Conservation (phyloP, 169 alveolate genomes). For the Babesia ovata region DNA sequence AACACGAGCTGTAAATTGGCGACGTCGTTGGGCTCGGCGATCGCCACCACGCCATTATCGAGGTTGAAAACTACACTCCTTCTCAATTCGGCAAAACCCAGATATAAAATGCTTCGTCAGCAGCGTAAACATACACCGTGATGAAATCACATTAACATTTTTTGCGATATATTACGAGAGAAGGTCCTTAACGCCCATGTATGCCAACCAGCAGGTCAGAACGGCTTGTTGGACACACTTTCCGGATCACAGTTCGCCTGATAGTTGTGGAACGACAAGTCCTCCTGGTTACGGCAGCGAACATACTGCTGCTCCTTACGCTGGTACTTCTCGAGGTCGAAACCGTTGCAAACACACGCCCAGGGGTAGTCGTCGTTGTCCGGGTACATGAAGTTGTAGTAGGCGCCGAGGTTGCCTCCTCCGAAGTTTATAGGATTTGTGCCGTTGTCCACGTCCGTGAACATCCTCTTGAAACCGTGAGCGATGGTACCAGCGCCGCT, state of each 20-base stretch:
- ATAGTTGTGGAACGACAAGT: conserved; percentile 71
- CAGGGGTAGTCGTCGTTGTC: conserved; percentile 82
- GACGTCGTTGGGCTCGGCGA: no score
- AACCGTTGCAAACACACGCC: conserved; percentile 78
- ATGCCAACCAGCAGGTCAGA: neutral
- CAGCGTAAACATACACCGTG: no score
- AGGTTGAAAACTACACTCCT: no score
- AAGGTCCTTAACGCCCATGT: neutral
- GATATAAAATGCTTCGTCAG: neutral
- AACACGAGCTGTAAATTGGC: no score
- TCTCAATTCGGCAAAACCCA: no score
- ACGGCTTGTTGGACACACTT: conserved; percentile 33
- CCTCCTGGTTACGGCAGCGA: conserved; percentile 77
- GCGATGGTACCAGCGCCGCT: neutral
- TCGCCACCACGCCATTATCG: no score
- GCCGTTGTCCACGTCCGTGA: conserved; percentile 44
- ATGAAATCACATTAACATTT: no score
- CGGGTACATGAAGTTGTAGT: conserved; percentile 72
- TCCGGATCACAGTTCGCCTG: conserved; percentile 76
- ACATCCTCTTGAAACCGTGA: conserved; percentile 29
- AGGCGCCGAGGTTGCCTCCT: conserved; percentile 72
- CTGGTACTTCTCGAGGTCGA: conserved; percentile 64
- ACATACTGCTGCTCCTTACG: conserved; percentile 70
- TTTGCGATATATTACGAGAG: neutral
- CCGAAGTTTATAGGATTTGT: conserved; percentile 58